Percentiles rank a stretch among this genome's conserved stretches.
Conservation (phyloP, 805 yeast genomes). For the Clavispora phyllophila region DNA sequence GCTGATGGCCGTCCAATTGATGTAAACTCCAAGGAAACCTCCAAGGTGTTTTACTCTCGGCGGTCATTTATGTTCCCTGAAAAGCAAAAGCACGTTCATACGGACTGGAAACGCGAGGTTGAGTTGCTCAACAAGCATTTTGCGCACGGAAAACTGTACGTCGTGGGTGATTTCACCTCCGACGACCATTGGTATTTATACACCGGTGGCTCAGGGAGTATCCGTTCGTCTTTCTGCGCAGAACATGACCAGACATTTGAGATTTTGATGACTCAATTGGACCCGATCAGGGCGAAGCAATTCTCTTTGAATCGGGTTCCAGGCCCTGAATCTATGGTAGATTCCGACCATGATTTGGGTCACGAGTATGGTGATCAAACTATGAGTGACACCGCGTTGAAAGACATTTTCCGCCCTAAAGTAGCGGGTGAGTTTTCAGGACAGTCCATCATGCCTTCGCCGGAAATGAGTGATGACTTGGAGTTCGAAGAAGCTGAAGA, state of each 20-base stretch:
- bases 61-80: slow-evolving; percentile 91
- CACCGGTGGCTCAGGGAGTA: slow-evolving; percentile 45
- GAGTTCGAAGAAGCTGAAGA: slow-evolving; percentile 2
- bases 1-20: slow-evolving; percentile 4
- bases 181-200: slow-evolving; percentile 91
- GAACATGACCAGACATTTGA: slow-evolving; percentile 72
- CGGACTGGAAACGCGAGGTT: slow-evolving; percentile 81
- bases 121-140: slow-evolving; percentile 62
- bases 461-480: slow-evolving; percentile 1
- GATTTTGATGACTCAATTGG: slow-evolving; percentile 83
- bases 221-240: slow-evolving; percentile 2
- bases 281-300: slow-evolving; percentile 48
- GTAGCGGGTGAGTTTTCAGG: not conserved
- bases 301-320: slow-evolving; percentile 54
- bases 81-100: slow-evolving; percentile 74
- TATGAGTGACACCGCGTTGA: slow-evolving; percentile 58
- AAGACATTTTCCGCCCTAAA: slow-evolving; percentile 42
- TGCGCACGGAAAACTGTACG: slow-evolving; percentile 54
- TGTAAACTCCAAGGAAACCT: slow-evolving; percentile 36
- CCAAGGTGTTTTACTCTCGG: slow-evolving; percentile 81
- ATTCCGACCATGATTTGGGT: slow-evolving; percentile 57
- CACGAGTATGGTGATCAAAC: slow-evolving; percentile 71
- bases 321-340: slow-evolving; percentile 33
- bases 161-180: slow-evolving; percentile 70
- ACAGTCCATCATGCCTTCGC: not conserved